phyloP scores from a whole-genome alignment of 495 filamentous ascomycete species.

The Tetracladium setigerum region DNA sequence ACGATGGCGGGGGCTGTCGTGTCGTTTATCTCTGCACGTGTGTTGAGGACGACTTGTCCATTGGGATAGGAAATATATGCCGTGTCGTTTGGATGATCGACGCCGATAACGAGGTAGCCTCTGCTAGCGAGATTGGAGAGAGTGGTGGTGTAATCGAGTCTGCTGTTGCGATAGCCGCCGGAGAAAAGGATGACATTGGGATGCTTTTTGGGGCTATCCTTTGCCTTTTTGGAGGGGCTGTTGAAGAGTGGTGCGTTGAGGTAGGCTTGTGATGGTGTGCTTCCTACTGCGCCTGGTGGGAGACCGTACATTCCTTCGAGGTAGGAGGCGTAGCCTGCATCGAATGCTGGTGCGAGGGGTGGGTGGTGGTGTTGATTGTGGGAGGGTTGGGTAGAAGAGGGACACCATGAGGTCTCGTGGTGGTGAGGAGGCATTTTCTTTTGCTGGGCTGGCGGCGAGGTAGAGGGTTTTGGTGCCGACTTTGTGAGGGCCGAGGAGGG shows the following conservation, averaged over 20 bases:
- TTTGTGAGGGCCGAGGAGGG: slow-evolving; percentile 19
- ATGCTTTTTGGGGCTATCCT: not conserved
- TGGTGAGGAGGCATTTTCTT: slow-evolving; percentile 21
- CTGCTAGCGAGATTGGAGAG: slow-evolving; percentile 36
- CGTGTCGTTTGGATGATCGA: slow-evolving; percentile 43
- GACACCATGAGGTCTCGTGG: slow-evolving; percentile 29
- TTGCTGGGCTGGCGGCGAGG: slow-evolving; percentile 24
- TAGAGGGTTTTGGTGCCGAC: slow-evolving; percentile 19
- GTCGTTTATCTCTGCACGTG: slow-evolving; percentile 13
- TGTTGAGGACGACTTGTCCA: slow-evolving; percentile 20
- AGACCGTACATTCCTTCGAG: slow-evolving; percentile 2
- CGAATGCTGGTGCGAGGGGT: slow-evolving; percentile 17
- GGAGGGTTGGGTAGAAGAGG: slow-evolving; percentile 27
- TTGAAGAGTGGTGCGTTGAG: slow-evolving; percentile 6
- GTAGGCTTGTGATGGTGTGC: slow-evolving; percentile 7
- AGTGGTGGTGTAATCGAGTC: slow-evolving; percentile 33
- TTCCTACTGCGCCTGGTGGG: slow-evolving; percentile 7
- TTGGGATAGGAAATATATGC: slow-evolving; percentile 40
- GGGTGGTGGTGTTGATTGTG: slow-evolving; percentile 2
- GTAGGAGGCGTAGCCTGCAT: slow-evolving; percentile 1
- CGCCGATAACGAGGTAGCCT: slow-evolving; percentile 37
- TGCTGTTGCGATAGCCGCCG: slow-evolving; percentile 24
- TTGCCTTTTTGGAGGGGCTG: too few species aligned
- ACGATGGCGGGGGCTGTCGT: slow-evolving; percentile 1
- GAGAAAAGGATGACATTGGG: slow-evolving; percentile 30